These are phyloP conservation scores for Ophiosphaerella herpotricha DNA, from an alignment of 2,329 filamentous ascomycete species.

Conservation along the genomic window DNA sequence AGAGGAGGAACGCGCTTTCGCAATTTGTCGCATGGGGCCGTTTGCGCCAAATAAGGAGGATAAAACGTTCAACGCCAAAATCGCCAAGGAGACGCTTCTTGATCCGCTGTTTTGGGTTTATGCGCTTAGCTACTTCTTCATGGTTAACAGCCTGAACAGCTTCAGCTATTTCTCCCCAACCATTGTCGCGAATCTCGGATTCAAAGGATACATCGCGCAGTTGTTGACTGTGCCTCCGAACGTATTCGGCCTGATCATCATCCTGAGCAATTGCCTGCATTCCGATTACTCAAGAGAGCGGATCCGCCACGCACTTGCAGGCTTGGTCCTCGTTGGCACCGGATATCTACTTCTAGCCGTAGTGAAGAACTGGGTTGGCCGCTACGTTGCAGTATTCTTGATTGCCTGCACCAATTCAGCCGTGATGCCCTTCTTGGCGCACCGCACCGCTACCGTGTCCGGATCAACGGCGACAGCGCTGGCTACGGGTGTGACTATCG, in stretches of 20 bases:
- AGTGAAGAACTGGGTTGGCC: conserved; percentile 25
- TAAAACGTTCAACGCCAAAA: conserved; percentile 53
- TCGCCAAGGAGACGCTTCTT: conserved; percentile 52
- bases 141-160: conserved; percentile 51
- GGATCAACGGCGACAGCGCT: conserved; percentile 27
- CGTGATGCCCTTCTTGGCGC: conserved; percentile 26
- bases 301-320: conserved; percentile 24
- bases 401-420: conserved; percentile 28
- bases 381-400: conserved; percentile 25
- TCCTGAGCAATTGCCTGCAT: conserved; percentile 24
- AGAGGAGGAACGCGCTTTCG: conserved; percentile 69
- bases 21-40: conserved; percentile 64
- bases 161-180: conserved; percentile 61
- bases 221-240: conserved; percentile 71
- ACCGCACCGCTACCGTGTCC: conserved; percentile 25
- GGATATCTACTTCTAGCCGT: conserved; percentile 25
- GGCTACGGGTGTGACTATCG: conserved; percentile 26
- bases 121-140: conserved; percentile 46
- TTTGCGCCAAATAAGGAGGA: conserved; percentile 50
- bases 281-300: conserved; percentile 27
- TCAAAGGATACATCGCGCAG: conserved; percentile 63
- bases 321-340: conserved; percentile 16
- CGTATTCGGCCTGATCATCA: conserved; percentile 62
- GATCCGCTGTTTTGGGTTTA: conserved; percentile 60
- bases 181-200: conserved; percentile 64